Conservation (phyloP, 352 stramenopile species). For the Phytophthora hibernalis region DNA sequence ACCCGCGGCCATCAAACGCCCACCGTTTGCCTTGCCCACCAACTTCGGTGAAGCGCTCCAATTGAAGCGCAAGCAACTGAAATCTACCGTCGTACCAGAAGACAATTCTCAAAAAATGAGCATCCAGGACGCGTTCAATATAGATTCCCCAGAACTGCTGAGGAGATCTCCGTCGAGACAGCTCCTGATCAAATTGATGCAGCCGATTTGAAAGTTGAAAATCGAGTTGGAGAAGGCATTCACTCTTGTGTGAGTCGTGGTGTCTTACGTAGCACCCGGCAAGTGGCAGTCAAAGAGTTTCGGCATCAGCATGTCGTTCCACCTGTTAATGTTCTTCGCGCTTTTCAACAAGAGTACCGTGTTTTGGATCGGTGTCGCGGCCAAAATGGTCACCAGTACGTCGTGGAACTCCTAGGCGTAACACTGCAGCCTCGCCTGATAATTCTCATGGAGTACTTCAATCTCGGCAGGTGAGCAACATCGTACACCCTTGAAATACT, state of each 20-base stretch:
- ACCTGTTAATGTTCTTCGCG: conserved; percentile 40
- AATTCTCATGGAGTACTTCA: conserved; percentile 48
- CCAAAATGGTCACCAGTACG: conserved; percentile 13
- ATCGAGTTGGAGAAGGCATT: conserved; percentile 39
- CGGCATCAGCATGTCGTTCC: conserved; percentile 37
- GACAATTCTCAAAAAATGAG: conserved; percentile 13
- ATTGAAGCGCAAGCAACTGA: conserved; percentile 53
- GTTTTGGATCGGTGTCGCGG: conserved; percentile 29
- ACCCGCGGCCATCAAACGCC: conserved; percentile 8
- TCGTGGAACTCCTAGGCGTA: conserved; percentile 41
- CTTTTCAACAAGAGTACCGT: conserved; percentile 47
- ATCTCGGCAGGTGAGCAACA: conserved; percentile 32
- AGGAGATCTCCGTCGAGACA: conserved; percentile 30
- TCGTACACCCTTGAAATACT: background rate
- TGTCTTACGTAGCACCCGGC: conserved; percentile 2
- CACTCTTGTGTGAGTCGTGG: conserved; percentile 42
- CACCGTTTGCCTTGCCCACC: conserved; percentile 16
- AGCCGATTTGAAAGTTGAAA: conserved; percentile 23
- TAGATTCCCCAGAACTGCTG: conserved; percentile 22
- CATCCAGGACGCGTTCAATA: conserved; percentile 6
- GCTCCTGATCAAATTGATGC: conserved; percentile 11
- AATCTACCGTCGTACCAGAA: conserved; percentile 40
- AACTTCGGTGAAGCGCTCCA: conserved; percentile 46
- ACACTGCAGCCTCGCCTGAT: conserved; percentile 32
- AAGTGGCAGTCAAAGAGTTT: conserved; percentile 41